Percentiles rank a stretch among this genome's conserved stretches.
Evolutionary conservation across 2,329 filamentous ascomycete genomes (phyloP).

Genomic region (Alternaria consortialis): DNA sequence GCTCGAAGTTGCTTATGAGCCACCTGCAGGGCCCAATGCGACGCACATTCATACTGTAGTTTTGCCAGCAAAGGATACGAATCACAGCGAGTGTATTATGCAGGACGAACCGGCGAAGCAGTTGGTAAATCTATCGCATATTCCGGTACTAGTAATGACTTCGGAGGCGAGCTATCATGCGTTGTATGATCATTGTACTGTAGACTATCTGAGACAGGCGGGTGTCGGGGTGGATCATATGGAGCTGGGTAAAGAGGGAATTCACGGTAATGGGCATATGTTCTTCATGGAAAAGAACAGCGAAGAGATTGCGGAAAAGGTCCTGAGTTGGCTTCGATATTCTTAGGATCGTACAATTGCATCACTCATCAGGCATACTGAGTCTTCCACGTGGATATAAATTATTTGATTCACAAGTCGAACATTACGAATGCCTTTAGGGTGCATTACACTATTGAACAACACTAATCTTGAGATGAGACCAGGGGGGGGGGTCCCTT

Average conservation of each 20-base stretch:
- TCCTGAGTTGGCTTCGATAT: background rate
- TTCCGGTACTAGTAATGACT: conserved; percentile 62
- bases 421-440: too few species aligned
- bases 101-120: conserved; percentile 54
- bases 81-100: conserved; percentile 50
- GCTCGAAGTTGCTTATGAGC: conserved; percentile 45
- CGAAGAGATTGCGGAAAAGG: conserved; percentile 15
- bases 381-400: background rate
- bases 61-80: conserved; percentile 32
- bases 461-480: too few species aligned
- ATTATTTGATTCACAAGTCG: too few species aligned
- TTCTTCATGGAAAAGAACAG: conserved; percentile 49
- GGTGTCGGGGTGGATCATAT: conserved; percentile 36
- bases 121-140: conserved; percentile 59
- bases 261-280: conserved; percentile 64
- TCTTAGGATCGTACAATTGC: background rate
- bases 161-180: conserved; percentile 64
- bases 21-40: conserved; percentile 36
- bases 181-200: conserved; percentile 65
- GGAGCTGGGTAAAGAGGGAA: conserved; percentile 64
- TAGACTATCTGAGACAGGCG: conserved; percentile 60
- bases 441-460: too few species aligned
- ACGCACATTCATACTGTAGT: conserved; percentile 31
- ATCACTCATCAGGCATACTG: too few species aligned
- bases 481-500: too few species aligned